Evolutionary conservation across 495 filamentous ascomycete genomes (phyloP).

Genomic region (Neurospora terricola): DNA sequence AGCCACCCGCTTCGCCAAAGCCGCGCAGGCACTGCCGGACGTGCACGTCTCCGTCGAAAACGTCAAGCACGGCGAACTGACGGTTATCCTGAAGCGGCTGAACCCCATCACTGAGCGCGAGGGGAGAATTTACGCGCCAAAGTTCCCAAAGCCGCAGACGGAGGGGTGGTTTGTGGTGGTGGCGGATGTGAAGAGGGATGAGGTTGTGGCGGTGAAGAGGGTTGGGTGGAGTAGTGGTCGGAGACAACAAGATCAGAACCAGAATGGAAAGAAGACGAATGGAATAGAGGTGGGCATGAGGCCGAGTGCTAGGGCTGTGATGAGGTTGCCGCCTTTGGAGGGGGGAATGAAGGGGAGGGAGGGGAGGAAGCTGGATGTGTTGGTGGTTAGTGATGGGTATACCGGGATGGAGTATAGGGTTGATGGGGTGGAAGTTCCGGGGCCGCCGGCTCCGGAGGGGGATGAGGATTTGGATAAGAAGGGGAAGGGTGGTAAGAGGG

Average conservation of each 20-base stretch:
- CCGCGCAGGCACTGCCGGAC: conserved; percentile 53
- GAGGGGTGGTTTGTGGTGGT: conserved; percentile 89
- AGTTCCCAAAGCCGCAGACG: conserved; percentile 88
- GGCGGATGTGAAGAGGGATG: conserved; percentile 52
- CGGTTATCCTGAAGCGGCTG: conserved; percentile 51
- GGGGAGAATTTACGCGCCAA: conserved; percentile 69
- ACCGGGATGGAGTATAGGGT: conserved; percentile 62
- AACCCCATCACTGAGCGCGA: conserved; percentile 55
- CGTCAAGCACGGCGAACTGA: conserved; percentile 50
- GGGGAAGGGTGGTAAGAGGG: conserved; percentile 1
- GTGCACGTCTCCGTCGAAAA: conserved; percentile 53
- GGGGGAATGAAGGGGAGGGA: conserved; percentile 21
- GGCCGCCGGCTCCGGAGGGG: conserved; percentile 7
- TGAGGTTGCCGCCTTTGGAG: conserved; percentile 51
- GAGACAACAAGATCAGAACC: background rate
- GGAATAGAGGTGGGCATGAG: conserved; percentile 20
- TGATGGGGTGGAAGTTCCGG: conserved; percentile 14
- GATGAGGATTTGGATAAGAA: conserved; percentile 8
- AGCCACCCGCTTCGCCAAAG: conserved; percentile 43
- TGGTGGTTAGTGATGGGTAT: conserved; percentile 78
- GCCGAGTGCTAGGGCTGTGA: conserved; percentile 38
- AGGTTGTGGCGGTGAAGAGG: conserved; percentile 76
- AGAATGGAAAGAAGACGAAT: background rate
- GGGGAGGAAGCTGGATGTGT: conserved; percentile 52
- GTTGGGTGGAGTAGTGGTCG: conserved; percentile 53